These are phyloP conservation scores for Lipomyces oligophaga DNA, from an alignment of 805 yeast genomes.

Conservation along the genomic window DNA sequence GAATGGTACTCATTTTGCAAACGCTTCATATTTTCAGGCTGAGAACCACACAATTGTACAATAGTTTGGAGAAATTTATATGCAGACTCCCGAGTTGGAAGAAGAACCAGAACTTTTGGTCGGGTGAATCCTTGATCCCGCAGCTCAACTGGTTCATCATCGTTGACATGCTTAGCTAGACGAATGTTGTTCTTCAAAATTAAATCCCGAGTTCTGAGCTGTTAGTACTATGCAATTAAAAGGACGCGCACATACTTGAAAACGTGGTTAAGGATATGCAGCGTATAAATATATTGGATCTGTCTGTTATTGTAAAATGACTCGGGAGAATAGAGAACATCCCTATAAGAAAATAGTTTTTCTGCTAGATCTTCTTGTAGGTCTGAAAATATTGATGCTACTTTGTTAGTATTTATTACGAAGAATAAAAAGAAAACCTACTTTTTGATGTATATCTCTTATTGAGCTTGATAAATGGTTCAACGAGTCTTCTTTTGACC, in stretches of 20 bases:
- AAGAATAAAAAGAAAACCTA: slow-evolving; percentile 30
- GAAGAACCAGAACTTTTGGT: slow-evolving; percentile 75
- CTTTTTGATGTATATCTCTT: slow-evolving; percentile 29
- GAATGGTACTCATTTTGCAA: slow-evolving; percentile 67
- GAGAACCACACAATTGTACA: slow-evolving; percentile 61
- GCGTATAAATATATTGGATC: slow-evolving; percentile 58
- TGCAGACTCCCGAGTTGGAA: slow-evolving; percentile 81
- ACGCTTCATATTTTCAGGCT: slow-evolving; percentile 75
- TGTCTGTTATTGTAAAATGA: slow-evolving; percentile 47
- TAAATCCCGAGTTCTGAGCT: slow-evolving; percentile 76
- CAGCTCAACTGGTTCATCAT: slow-evolving; percentile 46
- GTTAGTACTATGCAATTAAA: not conserved
- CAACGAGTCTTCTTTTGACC: slow-evolving; percentile 27
- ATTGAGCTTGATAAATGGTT: slow-evolving; percentile 27
- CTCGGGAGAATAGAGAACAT: slow-evolving; percentile 58
- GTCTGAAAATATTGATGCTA: slow-evolving; percentile 38
- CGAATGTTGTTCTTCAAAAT: slow-evolving; percentile 71
- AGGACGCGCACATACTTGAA: slow-evolving; percentile 13
- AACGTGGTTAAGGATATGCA: slow-evolving; percentile 79
- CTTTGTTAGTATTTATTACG: slow-evolving; percentile 31
- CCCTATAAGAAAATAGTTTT: slow-evolving; percentile 70
- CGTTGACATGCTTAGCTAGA: slow-evolving; percentile 40
- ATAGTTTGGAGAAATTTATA: slow-evolving; percentile 62
- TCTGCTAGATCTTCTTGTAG: slow-evolving; percentile 55
- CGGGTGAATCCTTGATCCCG: slow-evolving; percentile 95